These are phyloP conservation scores for Furcasterigmium furcatum DNA, from an alignment of 2,329 filamentous ascomycete species.

Conservation along the genomic window DNA sequence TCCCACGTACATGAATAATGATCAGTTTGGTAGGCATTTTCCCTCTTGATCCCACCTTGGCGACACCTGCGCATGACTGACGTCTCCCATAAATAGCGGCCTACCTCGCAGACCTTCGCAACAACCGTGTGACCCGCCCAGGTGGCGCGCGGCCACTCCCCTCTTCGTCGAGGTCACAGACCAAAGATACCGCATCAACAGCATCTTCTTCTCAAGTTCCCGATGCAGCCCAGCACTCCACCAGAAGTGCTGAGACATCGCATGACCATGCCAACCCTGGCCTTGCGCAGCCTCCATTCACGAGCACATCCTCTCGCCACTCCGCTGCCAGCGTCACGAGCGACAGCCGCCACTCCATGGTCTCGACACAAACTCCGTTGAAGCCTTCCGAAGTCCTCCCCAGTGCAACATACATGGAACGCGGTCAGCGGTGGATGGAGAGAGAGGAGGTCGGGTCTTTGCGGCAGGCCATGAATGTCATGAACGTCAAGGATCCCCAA, in stretches of 20 bases:
- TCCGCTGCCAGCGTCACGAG: conserved; percentile 40
- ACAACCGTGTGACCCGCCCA: conserved; percentile 63
- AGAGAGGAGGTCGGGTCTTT: conserved; percentile 72
- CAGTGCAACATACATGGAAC: conserved; percentile 68
- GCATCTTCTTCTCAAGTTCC: conserved; percentile 18
- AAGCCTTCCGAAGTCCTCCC: conserved; percentile 61
- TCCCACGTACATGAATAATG: conserved; percentile 62
- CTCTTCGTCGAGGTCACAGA: conserved; percentile 23
- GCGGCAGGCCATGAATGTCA: conserved; percentile 69
- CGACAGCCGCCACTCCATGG: conserved; percentile 50
- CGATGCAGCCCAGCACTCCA: too few species aligned
- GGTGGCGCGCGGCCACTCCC: conserved; percentile 67
- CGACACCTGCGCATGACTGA: background rate
- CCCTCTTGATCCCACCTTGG: background rate
- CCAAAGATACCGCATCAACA: conserved; percentile 25
- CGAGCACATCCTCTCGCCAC: conserved; percentile 48
- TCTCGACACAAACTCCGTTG: conserved; percentile 34
- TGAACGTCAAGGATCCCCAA: conserved; percentile 51
- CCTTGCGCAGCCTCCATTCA: conserved; percentile 6
- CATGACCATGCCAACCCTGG: too few species aligned
- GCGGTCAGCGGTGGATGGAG: conserved; percentile 74
- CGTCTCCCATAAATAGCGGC: conserved; percentile 7
- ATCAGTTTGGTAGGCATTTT: conserved; percentile 57
- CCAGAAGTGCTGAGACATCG: too few species aligned
- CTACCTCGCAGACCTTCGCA: conserved; percentile 57